Base-by-base conservation (phyloP, 2,329 filamentous ascomycete species). In the Beauveria bassiana region DNA sequence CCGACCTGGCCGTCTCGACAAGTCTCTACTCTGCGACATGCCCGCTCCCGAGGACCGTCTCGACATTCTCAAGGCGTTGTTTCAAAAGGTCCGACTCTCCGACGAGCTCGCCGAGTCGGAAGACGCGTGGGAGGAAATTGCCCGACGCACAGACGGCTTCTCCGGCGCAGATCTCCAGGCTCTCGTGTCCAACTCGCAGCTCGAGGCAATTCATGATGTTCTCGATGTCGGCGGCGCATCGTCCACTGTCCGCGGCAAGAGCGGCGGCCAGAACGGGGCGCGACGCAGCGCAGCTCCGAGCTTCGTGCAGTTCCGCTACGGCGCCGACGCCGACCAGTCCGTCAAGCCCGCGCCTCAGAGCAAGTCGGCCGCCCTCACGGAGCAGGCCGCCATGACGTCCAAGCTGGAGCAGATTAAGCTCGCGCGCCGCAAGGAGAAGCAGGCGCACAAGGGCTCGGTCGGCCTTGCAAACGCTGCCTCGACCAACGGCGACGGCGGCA, bases 191-290 rank as follows among this genome's bases (percentile, higher is more conserved):
- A 99, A 99, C 67, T 93, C 95, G 0, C 95, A 99, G 72, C 82
- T 99, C 6, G 93, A 98, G 76, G 95, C 95, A 31, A 97, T 99
- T 65, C 95, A 99, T 71, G 93, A 97, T 67, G 86, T 96, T 2
- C 83, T 99, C 0, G 88, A 75, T 50, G 68, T 71, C 5, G 86
- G 59, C 85, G 87, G 65, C 5, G 66, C 67, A 28, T 46, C 60
- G 5, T 69, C 68, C 20, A 68, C 65, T 34, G 54, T 55, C 40
- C 73, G 70, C 51, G 71, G 71, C 12, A 70, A 72, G n/a, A 73
- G 70, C 64, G 72, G 70, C 64, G 72, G 74, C 57, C 70, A 72
- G 65, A 70, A 74, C 62, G 57, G 64, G 61, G 66, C 66, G 61
- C 66, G 68, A 57, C 56, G 68, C 18, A 69, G 67, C 53, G 69